These are phyloP conservation scores for Cucurbitaria berberidis DNA, from an alignment of 2,329 filamentous ascomycete genomes.

Conservation along the genomic window DNA sequence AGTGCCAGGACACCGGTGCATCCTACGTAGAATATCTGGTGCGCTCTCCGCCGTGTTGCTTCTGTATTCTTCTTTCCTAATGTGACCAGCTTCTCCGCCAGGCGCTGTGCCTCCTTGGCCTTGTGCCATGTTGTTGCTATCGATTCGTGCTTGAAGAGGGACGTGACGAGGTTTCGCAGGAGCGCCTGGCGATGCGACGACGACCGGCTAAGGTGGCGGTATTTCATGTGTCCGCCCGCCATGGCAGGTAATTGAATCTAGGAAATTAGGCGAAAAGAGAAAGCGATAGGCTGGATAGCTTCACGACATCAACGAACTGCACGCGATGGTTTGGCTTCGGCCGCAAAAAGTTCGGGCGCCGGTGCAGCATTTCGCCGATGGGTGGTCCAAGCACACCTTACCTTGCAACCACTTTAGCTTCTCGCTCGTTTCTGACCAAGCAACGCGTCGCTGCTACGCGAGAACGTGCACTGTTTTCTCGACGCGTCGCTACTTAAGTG, in stretches of 20 bases:
- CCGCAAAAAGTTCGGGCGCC: slow-evolving; percentile 35
- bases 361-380: slow-evolving; percentile 25
- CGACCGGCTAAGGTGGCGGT: slow-evolving; percentile 83
- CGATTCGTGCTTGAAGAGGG: slow-evolving; percentile 89
- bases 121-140: slow-evolving; percentile 96
- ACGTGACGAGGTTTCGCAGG: slow-evolving; percentile 93
- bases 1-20: slow-evolving; percentile 5
- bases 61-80: slow-evolving; percentile 92
- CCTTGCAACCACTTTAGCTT: slow-evolving; percentile 29
- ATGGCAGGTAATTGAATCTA: slow-evolving; percentile 56
- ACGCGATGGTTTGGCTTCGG: background rate
- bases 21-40: slow-evolving; percentile 83
- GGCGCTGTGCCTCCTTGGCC: slow-evolving; percentile 92
- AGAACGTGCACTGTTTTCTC: slow-evolving; percentile 26
- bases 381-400: background rate
- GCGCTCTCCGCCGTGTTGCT: slow-evolving; percentile 75
- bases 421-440: slow-evolving; percentile 18
- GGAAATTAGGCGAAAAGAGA: slow-evolving; percentile 6
- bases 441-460: slow-evolving; percentile 26
- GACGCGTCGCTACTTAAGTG: slow-evolving; percentile 43
- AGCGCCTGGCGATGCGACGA: slow-evolving; percentile 90
- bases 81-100: slow-evolving; percentile 94
- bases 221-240: slow-evolving; percentile 86
- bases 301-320: slow-evolving; percentile 4
- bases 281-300: slow-evolving; percentile 10